phyloP scores from a whole-genome alignment of 1,284 basidiomycete species.

The Rhizoctonia solani region DNA sequence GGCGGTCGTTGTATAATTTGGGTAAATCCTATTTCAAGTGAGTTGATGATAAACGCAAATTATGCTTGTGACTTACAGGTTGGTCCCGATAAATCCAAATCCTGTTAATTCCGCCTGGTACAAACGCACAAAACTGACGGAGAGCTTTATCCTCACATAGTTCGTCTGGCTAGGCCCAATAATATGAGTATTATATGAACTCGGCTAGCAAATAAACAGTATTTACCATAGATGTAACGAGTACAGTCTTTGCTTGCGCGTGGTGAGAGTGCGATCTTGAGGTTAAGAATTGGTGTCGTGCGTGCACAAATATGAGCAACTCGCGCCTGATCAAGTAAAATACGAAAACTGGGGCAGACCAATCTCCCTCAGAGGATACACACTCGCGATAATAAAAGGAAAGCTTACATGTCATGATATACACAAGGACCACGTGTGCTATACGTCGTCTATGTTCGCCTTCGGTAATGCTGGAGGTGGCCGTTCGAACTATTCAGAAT shows the following conservation, averaged over 20 bases:
- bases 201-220: slow-evolving; percentile 38
- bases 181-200: slow-evolving; percentile 38
- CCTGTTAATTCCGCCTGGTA: slow-evolving; percentile 83
- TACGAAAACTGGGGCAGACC: slow-evolving; percentile 67
- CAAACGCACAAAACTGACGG: slow-evolving; percentile 64
- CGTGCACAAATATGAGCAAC: slow-evolving; percentile 77
- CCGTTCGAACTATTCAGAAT: background rate
- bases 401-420: slow-evolving; percentile 72
- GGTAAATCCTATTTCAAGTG: slow-evolving; percentile 67
- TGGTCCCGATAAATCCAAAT: slow-evolving; percentile 84
- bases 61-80: background rate
- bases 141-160: slow-evolving; percentile 60
- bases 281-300: slow-evolving; percentile 85
- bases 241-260: slow-evolving; percentile 84
- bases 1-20: slow-evolving; percentile 77
- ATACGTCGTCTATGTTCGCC: slow-evolving; percentile 64
- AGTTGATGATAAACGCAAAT: background rate
- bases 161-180: slow-evolving; percentile 1
- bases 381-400: background rate
- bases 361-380: slow-evolving; percentile 15
- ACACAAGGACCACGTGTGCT: slow-evolving; percentile 75
- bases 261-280: slow-evolving; percentile 69
- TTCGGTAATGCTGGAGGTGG: slow-evolving; percentile 48
- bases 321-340: slow-evolving; percentile 80
- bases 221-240: slow-evolving; percentile 62